phyloP scores from a whole-genome alignment of 495 filamentous ascomycete genomes.

The Lasiosphaeriaceae sp. region DNA sequence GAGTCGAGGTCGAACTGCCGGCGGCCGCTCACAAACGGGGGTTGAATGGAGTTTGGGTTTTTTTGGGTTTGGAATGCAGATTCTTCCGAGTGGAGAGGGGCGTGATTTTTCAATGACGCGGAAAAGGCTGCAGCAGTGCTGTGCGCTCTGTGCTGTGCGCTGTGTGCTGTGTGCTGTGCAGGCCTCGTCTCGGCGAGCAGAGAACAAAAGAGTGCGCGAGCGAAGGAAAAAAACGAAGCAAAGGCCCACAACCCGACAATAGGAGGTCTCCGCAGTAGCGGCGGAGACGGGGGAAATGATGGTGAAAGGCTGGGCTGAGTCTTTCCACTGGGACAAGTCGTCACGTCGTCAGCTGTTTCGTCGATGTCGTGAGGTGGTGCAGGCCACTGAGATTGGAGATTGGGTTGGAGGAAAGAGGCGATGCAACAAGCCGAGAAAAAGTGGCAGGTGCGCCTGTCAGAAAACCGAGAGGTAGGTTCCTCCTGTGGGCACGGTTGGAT shows the following conservation, averaged over 20 bases:
- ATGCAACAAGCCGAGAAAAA: slow-evolving; percentile 22
- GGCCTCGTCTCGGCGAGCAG: background rate
- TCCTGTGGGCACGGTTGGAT: slow-evolving; percentile 7
- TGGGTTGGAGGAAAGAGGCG: slow-evolving; percentile 11
- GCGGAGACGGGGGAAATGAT: slow-evolving; percentile 12
- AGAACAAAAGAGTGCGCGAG: background rate
- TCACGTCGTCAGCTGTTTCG: slow-evolving; percentile 13
- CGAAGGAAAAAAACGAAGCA: background rate
- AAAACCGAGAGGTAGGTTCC: slow-evolving; percentile 4
- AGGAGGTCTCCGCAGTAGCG: background rate
- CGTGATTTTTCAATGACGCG: slow-evolving; percentile 31
- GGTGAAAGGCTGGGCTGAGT: slow-evolving; percentile 6
- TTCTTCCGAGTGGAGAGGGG: slow-evolving; percentile 29
- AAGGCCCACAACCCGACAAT: background rate
- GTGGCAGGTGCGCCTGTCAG: slow-evolving; percentile 22
- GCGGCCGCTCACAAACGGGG: slow-evolving; percentile 3
- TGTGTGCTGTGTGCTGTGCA: background rate
- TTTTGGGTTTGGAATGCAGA: slow-evolving; percentile 15
- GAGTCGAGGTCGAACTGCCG: background rate
- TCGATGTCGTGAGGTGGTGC: slow-evolving; percentile 16
- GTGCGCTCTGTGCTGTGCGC: background rate
- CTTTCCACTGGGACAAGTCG: slow-evolving; percentile 21
- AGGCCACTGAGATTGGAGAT: slow-evolving; percentile 12
- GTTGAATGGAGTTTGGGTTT: too few species aligned
- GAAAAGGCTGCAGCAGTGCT: slow-evolving; percentile 12